Evolutionary conservation across 257 asterid species (phyloP), one percentile per base, ranked within the genome.

Genomic region (Haberlea rhodopensis): DNA sequence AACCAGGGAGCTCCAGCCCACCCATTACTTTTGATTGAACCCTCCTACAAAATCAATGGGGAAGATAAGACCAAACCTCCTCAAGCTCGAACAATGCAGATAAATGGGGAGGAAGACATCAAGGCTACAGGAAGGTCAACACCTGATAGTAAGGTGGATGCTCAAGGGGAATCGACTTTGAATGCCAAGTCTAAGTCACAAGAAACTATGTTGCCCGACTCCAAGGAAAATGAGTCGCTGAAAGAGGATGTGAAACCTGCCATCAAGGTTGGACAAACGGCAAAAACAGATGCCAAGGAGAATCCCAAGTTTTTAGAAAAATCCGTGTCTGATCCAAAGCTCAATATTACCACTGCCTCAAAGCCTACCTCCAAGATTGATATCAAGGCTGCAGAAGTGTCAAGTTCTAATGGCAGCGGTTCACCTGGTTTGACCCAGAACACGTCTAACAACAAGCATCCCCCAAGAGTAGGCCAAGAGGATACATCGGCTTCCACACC

Each of bases 31-130:
- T 69, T 94, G 72, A 81, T 84, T 43, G 99, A 92, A 69, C 95
- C 99, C 31, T 71, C 94, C 69, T 79, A 86, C 63, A 92, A 89
- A 74, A 71, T 85, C 76, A 87, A 81, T 57, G 96, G 91, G 37
- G 97, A 85, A 71, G 96, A 92, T 29, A 88, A 78, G 76, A 70
- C 75, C 21, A 89, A 89, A 74, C 51, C 43, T 73, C 51, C 43
- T 73, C 90, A 78, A 73, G 63, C 79, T 66, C 87, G 86, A 59
- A 31, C 87, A 56, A 32, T 76, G 18, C 88, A 80, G 8, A 70
- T 76, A 62, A 82, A 65, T 67, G 85, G 76, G 19, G 97, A 76
- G 63, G 89, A 82, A 64, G 92, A 80, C 57, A 57, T 64, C 72
- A 89, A 87, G 80, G 74, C 78, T 71, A 63, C 80, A 22, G 64